phyloP scores from a whole-genome alignment of 257 asterid genomes.

The Solanum dulcamara region DNA sequence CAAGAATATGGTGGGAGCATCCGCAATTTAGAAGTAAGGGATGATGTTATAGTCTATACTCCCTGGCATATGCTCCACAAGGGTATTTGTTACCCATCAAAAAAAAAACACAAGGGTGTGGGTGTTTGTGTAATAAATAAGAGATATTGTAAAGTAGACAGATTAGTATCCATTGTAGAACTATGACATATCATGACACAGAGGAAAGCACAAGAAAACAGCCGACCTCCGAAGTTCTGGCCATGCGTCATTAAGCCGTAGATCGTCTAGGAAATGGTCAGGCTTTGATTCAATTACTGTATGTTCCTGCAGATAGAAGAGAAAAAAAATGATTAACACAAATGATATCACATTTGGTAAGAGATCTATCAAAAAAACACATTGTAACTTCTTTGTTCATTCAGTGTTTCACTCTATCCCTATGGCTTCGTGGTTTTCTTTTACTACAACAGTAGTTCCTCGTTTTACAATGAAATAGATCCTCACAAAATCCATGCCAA shows the following conservation, averaged over 20 bases:
- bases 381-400: neutral
- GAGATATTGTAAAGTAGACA: neutral
- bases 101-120: too few relatives aligned
- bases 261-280: slow-evolving; percentile 87
- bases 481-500: neutral
- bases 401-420: neutral
- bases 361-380: neutral
- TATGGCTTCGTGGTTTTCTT: neutral
- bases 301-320: slow-evolving; percentile 63
- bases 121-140: neutral
- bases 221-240: slow-evolving; percentile 77
- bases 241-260: slow-evolving; percentile 92
- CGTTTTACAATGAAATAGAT: neutral
- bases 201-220: neutral
- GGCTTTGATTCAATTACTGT: slow-evolving; percentile 94
- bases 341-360: neutral
- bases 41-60: neutral
- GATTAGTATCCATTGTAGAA: neutral
- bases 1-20: neutral
- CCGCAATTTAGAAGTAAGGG: neutral
- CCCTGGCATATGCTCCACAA: neutral
- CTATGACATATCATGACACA: neutral
- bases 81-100: too few relatives aligned
- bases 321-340: neutral
- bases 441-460: neutral